phyloP scores from a whole-genome alignment of 495 filamentous ascomycete species.

The Talaromyces proteolyticus region DNA sequence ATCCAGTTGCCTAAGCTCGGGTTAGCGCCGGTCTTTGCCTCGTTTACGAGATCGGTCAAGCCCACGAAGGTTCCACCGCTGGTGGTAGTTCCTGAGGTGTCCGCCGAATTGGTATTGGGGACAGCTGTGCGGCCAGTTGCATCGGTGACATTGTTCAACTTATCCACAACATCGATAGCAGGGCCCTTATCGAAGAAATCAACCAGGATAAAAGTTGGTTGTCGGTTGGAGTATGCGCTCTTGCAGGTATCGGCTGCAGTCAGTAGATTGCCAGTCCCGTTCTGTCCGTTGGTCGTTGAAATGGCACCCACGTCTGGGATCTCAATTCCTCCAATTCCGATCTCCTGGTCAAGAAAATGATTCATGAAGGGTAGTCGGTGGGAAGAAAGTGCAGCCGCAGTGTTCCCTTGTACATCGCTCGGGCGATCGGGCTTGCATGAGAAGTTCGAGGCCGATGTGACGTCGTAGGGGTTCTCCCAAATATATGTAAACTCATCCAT shows the following conservation, averaged over 20 bases:
- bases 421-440: conserved; percentile 64
- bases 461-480: conserved; percentile 75
- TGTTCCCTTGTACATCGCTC: conserved; percentile 23
- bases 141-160: conserved; percentile 53
- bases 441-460: conserved; percentile 55
- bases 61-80: conserved; percentile 28
- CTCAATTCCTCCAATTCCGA: conserved; percentile 45
- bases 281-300: conserved; percentile 51
- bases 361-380: conserved; percentile 59
- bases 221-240: conserved; percentile 41
- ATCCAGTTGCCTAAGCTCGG: conserved; percentile 40
- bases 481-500: conserved; percentile 68
- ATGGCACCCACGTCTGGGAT: conserved; percentile 56
- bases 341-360: conserved; percentile 58
- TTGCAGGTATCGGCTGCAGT: conserved; percentile 50
- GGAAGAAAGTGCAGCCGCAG: conserved; percentile 38
- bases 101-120: conserved; percentile 17
- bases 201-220: conserved; percentile 64
- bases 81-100: conserved; percentile 17
- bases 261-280: conserved; percentile 53
- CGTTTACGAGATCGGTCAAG: conserved; percentile 29
- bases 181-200: conserved; percentile 68
- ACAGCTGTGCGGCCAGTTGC: conserved; percentile 27
- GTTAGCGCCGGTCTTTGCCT: conserved; percentile 27
- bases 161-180: conserved; percentile 56